phyloP scores from a whole-genome alignment of 371 early-diverging fungal species.

The Apophysomyces variabilis region DNA sequence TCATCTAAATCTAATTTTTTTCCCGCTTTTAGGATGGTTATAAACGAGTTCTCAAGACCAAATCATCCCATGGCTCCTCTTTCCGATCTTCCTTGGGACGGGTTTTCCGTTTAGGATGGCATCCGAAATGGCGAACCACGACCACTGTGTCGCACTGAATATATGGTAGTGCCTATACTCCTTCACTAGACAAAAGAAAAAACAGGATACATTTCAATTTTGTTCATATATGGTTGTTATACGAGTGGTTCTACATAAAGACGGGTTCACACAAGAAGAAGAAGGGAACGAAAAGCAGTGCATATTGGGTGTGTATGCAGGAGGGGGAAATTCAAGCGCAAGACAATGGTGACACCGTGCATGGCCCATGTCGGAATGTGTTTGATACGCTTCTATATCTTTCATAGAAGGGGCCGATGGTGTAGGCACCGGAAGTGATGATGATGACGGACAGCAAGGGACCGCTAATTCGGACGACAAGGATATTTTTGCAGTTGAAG shows the following conservation, averaged over 20 bases:
- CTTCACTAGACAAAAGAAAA: not conserved
- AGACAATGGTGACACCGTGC: conserved; percentile 7
- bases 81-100: conserved; percentile 43
- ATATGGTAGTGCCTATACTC: conserved; percentile 13
- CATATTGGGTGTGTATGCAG: not conserved
- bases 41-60: conserved; percentile 42
- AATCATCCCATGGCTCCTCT: conserved; percentile 33
- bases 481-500: not conserved
- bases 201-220: not conserved
- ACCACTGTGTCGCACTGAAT: conserved; percentile 23
- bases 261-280: not conserved
- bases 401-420: not conserved
- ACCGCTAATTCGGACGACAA: not conserved
- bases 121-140: conserved; percentile 4
- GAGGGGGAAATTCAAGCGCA: conserved; percentile 1
- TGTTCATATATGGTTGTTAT: not conserved
- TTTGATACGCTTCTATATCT: not conserved
- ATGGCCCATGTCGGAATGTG: not conserved
- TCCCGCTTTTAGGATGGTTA: conserved; percentile 36
- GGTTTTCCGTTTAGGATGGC: conserved; percentile 44
- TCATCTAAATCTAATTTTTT: not conserved
- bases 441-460: not conserved
- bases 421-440: not conserved
- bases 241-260: conserved; percentile 1
- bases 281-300: not conserved